Conservation (phyloP, 345 rosid genomes). For the Heritiera littoralis region DNA sequence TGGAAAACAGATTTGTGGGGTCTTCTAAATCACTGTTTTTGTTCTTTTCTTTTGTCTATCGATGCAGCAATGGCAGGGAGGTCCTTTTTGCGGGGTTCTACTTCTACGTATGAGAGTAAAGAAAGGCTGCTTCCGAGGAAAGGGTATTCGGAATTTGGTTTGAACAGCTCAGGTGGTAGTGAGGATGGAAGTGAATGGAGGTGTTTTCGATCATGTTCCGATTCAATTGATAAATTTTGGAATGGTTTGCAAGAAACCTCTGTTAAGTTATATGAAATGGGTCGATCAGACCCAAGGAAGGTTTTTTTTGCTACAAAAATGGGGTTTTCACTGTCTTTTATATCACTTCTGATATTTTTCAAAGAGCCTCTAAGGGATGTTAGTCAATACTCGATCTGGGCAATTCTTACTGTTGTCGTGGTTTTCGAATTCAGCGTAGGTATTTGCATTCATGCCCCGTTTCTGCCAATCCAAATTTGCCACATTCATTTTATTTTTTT, state of each 20-base stretch:
- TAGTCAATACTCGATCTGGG: slow-evolving; percentile 77
- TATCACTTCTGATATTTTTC: slow-evolving; percentile 58
- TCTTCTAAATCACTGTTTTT: neutral
- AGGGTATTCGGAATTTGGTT: slow-evolving; percentile 50
- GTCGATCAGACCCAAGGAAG: slow-evolving; percentile 61
- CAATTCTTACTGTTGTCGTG: slow-evolving; percentile 80
- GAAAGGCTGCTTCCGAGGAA: slow-evolving; percentile 57
- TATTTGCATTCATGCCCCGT: slow-evolving; percentile 23
- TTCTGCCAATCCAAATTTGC: neutral
- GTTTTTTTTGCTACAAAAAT: slow-evolving; percentile 62
- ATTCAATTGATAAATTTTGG: slow-evolving; percentile 40
- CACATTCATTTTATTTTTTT: neutral
- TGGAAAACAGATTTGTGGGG: neutral
- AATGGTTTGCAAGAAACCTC: slow-evolving; percentile 27
- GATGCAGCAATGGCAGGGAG: slow-evolving; percentile 38
- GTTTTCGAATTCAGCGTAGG: slow-evolving; percentile 88
- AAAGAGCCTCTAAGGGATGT: slow-evolving; percentile 48
- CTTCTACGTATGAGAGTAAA: slow-evolving; percentile 41
- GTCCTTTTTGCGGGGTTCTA: slow-evolving; percentile 41
- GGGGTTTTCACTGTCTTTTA: slow-evolving; percentile 61
- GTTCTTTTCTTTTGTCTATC: neutral
- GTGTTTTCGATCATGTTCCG: slow-evolving; percentile 50
- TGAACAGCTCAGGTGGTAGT: slow-evolving; percentile 33
- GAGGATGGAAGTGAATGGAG: slow-evolving; percentile 34
- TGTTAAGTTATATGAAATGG: slow-evolving; percentile 54